Percentiles rank a stretch among this genome's conserved stretches.
phyloP scores from a whole-genome alignment of 23 red algal genomes.

The Cyanidiococcus yangmingshanensis region DNA sequence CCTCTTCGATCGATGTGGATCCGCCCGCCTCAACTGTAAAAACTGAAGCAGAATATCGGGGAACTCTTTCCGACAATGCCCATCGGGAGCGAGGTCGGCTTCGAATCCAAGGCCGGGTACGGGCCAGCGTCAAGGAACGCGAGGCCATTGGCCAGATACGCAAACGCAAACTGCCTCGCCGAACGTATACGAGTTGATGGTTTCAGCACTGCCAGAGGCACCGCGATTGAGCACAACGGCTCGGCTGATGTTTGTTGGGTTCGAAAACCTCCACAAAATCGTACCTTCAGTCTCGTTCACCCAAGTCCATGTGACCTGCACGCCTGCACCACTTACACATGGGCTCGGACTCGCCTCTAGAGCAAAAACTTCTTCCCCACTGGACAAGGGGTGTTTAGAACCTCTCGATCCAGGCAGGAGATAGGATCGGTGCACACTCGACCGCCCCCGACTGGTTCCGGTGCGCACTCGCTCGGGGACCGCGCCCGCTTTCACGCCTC shows the following conservation, averaged over 20 bases:
- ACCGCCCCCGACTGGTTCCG: too few species aligned
- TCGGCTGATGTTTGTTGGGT: constrained; percentile 7
- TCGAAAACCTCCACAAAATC: constrained; percentile 14
- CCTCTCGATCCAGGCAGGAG: too few species aligned
- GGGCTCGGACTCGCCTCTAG: too few species aligned
- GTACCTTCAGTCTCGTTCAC: background rate
- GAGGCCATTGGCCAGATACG: constrained; percentile 18
- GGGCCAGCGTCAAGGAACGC: constrained; percentile 18
- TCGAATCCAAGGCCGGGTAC: background rate
- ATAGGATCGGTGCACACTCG: too few species aligned
- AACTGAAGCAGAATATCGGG: background rate
- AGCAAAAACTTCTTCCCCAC: too few species aligned
- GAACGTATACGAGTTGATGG: constrained; percentile 18
- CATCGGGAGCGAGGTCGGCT: background rate
- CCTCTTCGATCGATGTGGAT: background rate
- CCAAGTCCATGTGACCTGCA: constrained; percentile 4
- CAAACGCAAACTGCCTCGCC: constrained; percentile 19
- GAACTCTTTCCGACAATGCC: background rate
- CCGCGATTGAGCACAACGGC: constrained; percentile 24
- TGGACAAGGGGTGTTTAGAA: too few species aligned
- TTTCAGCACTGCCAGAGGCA: background rate
- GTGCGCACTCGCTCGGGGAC: too few species aligned
- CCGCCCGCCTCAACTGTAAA: background rate
- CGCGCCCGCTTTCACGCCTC: too few species aligned
- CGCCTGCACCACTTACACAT: background rate